Evolutionary conservation across 2,329 filamentous ascomycete species (phyloP).

Genomic region (Alternaria dauci): DNA sequence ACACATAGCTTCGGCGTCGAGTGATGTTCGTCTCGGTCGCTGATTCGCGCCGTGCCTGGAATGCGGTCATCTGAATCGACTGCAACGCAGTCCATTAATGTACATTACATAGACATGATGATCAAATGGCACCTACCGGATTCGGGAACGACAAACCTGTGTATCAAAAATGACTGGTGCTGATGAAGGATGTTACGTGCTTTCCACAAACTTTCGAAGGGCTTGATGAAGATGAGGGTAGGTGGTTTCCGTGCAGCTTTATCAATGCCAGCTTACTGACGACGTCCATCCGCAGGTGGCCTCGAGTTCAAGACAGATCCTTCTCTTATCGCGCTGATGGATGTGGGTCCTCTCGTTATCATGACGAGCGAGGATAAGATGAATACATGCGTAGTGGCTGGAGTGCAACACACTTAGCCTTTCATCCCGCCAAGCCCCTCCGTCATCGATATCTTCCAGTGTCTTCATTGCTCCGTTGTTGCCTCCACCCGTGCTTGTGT

Average conservation of each 20-base stretch:
- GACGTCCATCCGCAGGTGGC: slow-evolving; percentile 1
- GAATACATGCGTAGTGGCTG: slow-evolving; percentile 19
- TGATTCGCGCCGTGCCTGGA: slow-evolving; percentile 9
- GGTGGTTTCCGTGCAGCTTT: slow-evolving; percentile 19
- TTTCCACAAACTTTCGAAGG: not conserved
- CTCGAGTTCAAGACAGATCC: not conserved
- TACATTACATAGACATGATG: slow-evolving; percentile 38
- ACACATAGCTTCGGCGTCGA: slow-evolving; percentile 11
- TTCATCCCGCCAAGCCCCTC: slow-evolving; percentile 9
- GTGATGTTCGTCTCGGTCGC: slow-evolving; percentile 12
- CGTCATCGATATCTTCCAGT: slow-evolving; percentile 8
- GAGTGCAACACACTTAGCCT: slow-evolving; percentile 16
- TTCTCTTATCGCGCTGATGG: not conserved
- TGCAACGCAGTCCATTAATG: slow-evolving; percentile 35
- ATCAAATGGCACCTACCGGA: slow-evolving; percentile 15
- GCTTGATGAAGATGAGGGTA: slow-evolving; percentile 22
- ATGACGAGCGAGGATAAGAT: slow-evolving; percentile 14
- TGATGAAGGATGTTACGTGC: slow-evolving; percentile 20
- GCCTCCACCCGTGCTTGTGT: slow-evolving; percentile 34
- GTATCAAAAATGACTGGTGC: slow-evolving; percentile 15
- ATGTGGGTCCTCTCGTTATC: slow-evolving; percentile 5
- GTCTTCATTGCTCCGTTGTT: slow-evolving; percentile 3
- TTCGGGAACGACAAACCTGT: slow-evolving; percentile 9
- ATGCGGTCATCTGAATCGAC: slow-evolving; percentile 13
- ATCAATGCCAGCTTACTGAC: slow-evolving; percentile 26